Base-by-base conservation (phyloP, 176 grass and related monocot genomes). In the Dactylis glomerata region DNA sequence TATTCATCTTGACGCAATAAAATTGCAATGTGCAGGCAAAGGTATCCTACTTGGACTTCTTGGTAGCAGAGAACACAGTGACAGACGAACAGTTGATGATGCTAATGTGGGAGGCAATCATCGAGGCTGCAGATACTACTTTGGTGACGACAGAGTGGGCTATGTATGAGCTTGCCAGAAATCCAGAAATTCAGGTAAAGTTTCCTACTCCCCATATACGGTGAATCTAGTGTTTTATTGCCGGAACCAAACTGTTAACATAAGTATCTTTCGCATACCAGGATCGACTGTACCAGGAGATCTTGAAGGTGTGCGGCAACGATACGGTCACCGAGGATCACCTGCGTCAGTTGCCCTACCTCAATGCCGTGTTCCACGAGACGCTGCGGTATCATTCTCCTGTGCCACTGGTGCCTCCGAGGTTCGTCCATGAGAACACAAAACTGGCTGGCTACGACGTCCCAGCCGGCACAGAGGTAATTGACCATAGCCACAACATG, bases 341-440 rank as follows among this genome's bases (percentile, higher is more conserved):
- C 77, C 73, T 94, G 67, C 69, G 87, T 17, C 78, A 42, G 63
- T 55, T 97, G 27, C 64, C 52, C 6, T 97, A 93, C 63, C 77
- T 97, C 41, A 93, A 90, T 37, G 87, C 85, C 2, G 87, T 97
- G 44, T 97, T 93, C 87, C 91, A 97, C 81, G 94, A 97, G 68
- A 90, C 94, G 54, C 75, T 97, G 62, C 87, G 94, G 47, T 49
- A 65, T 2, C 69, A 97, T 79, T 88, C 89, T 79, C 92, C 94
- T 22, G 87, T 73, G 42, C 87, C 94, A 1, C 24, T 97, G 17
- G n/a, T 94, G 50, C 92, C 90, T 34, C 79, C 92, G 34, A 84
- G 95, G 65, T 92, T 91, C 67, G 88, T 91, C 84, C 88, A 92
- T 70, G 95, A 97, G 78, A 65, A 88, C 58, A 92, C 88, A 26